Conservation (phyloP, 2,329 filamentous ascomycete species). For the Colletotrichum nymphaeae region DNA sequence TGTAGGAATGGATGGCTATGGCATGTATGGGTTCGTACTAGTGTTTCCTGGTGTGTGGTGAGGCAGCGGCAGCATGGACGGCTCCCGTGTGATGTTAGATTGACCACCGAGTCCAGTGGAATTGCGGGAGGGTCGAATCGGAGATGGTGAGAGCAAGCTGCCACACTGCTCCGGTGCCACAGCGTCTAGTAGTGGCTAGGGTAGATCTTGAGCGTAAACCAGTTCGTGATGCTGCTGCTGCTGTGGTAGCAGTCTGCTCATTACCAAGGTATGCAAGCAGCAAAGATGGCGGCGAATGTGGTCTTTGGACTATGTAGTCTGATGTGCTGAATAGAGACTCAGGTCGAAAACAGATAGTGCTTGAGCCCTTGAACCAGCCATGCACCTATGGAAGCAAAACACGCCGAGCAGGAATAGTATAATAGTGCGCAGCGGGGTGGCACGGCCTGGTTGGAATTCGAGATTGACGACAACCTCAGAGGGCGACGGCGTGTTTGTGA, state of each 20-base stretch:
- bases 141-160: background rate
- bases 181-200: background rate
- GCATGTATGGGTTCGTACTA: background rate
- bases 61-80: background rate
- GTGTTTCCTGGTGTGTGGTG: background rate
- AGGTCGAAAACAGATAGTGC: background rate
- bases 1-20: background rate
- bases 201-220: background rate
- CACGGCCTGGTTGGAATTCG: constrained; percentile 5
- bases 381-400: constrained; percentile 2
- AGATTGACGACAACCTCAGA: constrained; percentile 10
- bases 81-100: background rate
- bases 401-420: background rate
- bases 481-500: background rate
- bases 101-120: background rate
- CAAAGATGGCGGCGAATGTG: background rate
- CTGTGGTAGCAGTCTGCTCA: too few species aligned
- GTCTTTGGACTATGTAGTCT: background rate
- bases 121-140: background rate
- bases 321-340: background rate
- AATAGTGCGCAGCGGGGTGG: background rate
- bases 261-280: background rate
- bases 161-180: background rate
- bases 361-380: background rate
- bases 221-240: background rate